Evolutionary conservation across 768 basidiomycete genomes (phyloP).

Genomic region (Auriscalpium orientale): DNA sequence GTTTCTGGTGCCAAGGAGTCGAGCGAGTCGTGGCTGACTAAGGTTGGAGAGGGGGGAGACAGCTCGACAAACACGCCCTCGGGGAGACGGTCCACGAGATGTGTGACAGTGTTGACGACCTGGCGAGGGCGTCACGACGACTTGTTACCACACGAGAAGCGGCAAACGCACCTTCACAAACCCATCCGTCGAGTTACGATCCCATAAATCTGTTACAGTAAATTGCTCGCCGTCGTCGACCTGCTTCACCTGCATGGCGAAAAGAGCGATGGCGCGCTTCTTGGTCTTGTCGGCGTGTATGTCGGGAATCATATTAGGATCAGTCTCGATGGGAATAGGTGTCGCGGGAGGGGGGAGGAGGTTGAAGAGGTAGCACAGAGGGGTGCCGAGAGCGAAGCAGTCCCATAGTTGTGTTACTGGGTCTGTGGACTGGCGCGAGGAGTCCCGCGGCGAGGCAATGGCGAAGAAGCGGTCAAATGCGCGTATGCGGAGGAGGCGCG

Average conservation of each 20-base stretch:
- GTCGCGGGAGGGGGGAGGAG: conserved; percentile 51
- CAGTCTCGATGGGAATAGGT: conserved; percentile 52
- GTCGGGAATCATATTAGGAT: conserved; percentile 50
- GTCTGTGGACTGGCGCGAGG: conserved; percentile 72
- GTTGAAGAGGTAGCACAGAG: conserved; percentile 95
- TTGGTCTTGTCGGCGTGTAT: conserved; percentile 71
- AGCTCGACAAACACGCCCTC: conserved; percentile 52
- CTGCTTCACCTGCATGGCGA: conserved; percentile 79
- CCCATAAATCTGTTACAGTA: conserved; percentile 86
- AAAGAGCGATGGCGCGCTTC: conserved; percentile 87
- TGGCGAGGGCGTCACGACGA: conserved; percentile 23
- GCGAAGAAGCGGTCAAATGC: conserved; percentile 67
- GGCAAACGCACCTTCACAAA: conserved; percentile 74
- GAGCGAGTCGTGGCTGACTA: conserved; percentile 49
- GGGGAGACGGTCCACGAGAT: conserved; percentile 73
- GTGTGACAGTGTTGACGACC: conserved; percentile 87
- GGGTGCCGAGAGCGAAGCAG: conserved; percentile 85
- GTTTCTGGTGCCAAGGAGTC: conserved; percentile 48
- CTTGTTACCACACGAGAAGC: neutral
- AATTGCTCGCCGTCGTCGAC: conserved; percentile 75
- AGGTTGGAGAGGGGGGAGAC: conserved; percentile 41
- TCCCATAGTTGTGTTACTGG: conserved; percentile 94
- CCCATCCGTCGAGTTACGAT: conserved; percentile 86
- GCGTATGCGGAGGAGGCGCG: conserved; percentile 70
- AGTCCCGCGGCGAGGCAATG: conserved; percentile 46